Conservation (phyloP, 768 basidiomycete genomes). For the Russula ochroleuca region DNA sequence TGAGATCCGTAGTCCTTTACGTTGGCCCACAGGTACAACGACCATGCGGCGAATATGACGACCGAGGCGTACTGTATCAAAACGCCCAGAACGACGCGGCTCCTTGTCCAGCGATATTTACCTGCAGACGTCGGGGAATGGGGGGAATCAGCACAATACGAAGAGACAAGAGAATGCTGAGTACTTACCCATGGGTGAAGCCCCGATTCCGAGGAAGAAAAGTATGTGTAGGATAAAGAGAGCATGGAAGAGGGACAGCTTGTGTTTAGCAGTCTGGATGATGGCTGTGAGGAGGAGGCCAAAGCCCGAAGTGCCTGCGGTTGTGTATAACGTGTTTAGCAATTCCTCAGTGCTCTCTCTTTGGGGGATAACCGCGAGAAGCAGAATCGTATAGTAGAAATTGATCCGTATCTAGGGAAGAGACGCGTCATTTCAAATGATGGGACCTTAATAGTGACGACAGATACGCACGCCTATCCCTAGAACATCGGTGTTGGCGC, state of each 20-base stretch:
- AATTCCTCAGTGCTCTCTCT: constrained; percentile 10
- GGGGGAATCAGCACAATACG: background rate
- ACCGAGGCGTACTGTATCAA: background rate
- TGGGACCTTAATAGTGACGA: background rate
- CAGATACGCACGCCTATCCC: constrained; percentile 10
- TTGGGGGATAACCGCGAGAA: constrained; percentile 15
- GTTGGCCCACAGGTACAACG: constrained; percentile 10
- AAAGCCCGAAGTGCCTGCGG: constrained; percentile 11
- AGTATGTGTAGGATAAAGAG: constrained; percentile 20
- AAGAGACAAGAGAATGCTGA: background rate
- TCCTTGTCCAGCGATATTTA: constrained; percentile 17
- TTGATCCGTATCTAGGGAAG: constrained; percentile 19
- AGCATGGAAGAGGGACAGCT: constrained; percentile 17
- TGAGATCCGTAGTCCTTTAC: background rate
- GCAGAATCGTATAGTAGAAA: constrained; percentile 15
- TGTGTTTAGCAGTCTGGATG: background rate
- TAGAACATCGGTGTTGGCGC: constrained; percentile 3
- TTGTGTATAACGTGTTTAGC: background rate
- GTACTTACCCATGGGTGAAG: constrained; percentile 13
- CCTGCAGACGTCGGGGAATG: background rate
- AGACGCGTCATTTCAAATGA: background rate
- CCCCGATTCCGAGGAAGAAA: constrained; percentile 20
- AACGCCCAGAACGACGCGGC: constrained; percentile 15
- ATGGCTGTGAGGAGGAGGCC: constrained; percentile 22
- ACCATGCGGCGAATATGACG: constrained; percentile 15